Percentiles rank a stretch among this genome's conserved stretches.
These are phyloP conservation scores for Metschnikowia corniflorae DNA, from an alignment of 805 yeast species.

Conservation along the genomic window DNA sequence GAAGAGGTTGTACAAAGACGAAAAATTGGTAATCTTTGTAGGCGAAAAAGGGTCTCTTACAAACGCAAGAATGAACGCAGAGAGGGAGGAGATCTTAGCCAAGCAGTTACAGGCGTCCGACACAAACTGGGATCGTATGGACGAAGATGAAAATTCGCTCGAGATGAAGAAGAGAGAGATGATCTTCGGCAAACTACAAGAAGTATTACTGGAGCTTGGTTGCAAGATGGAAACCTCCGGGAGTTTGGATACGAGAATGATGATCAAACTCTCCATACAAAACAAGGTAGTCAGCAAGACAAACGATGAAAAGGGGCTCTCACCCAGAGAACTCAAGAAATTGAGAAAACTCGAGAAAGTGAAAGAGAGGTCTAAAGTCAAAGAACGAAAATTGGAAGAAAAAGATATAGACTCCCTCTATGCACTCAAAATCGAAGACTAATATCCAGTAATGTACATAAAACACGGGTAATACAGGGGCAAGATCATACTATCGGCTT, in stretches of 20 bases:
- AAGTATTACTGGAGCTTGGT: constrained; percentile 28
- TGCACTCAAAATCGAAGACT: constrained; percentile 39
- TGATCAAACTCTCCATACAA: constrained; percentile 18
- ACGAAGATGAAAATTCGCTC: constrained; percentile 16
- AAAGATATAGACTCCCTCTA: constrained; percentile 40
- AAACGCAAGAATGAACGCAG: constrained; percentile 14
- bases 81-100: constrained; percentile 14
- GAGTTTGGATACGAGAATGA: constrained; percentile 22
- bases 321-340: constrained; percentile 17
- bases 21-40: constrained; percentile 27
- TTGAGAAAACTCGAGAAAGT: constrained; percentile 18
- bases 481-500: too few relatives aligned
- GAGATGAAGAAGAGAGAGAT: constrained; percentile 27
- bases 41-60: constrained; percentile 20
- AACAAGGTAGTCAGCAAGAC: constrained; percentile 2
- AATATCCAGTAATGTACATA: constrained; percentile 9
- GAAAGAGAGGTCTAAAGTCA: constrained; percentile 17
- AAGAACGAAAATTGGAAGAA: constrained; percentile 20
- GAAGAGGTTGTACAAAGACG: constrained; percentile 43
- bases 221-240: constrained; percentile 30
- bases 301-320: constrained; percentile 5
- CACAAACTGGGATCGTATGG: constrained; percentile 12
- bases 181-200: constrained; percentile 25
- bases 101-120: constrained; percentile 6
- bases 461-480: too few relatives aligned